Evolutionary conservation across 192 early-diverging fungal genomes (phyloP).

Genomic region (Linnemannia exigua): DNA sequence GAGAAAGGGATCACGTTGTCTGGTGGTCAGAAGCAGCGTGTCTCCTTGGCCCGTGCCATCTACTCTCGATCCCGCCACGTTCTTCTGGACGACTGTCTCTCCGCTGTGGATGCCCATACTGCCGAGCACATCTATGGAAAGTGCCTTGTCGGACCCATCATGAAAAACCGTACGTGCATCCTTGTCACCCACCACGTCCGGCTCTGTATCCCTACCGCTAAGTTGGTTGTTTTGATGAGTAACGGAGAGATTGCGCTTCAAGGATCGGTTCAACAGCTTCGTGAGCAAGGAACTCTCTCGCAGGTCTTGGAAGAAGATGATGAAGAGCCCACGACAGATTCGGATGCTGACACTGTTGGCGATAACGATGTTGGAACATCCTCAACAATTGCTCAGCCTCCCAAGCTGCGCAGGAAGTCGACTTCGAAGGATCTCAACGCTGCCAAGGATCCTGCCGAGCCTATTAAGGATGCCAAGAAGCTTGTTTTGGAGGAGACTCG

Average conservation of each 20-base stretch:
- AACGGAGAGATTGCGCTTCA: conserved; percentile 61
- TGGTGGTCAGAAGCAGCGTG: conserved; percentile 84
- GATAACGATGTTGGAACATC: conserved; percentile 41
- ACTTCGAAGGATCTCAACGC: conserved; percentile 48
- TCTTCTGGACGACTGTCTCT: conserved; percentile 83
- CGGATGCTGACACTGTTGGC: conserved; percentile 40
- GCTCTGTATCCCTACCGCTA: conserved; percentile 67
- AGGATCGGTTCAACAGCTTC: conserved; percentile 48
- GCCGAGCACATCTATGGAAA: conserved; percentile 84
- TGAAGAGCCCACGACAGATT: conserved; percentile 19
- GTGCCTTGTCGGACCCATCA: conserved; percentile 77
- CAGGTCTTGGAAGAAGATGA: conserved; percentile 58
- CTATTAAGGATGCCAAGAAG: conserved; percentile 54
- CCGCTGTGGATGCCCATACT: conserved; percentile 90
- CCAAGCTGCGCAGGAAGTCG: conserved; percentile 55
- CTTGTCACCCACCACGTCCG: conserved; percentile 88
- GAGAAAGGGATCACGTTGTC: conserved; percentile 82
- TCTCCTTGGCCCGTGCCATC: conserved; percentile 82
- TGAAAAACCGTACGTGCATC: conserved; percentile 82
- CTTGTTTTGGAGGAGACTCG: conserved; percentile 87
- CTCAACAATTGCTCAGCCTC: conserved; percentile 4
- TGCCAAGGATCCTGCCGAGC: neutral
- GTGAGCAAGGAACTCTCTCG: conserved; percentile 38
- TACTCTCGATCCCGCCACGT: conserved; percentile 71
- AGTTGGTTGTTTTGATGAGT: conserved; percentile 65